phyloP scores from a whole-genome alignment of 768 basidiomycete genomes.

The Albatrellus ellisii region DNA sequence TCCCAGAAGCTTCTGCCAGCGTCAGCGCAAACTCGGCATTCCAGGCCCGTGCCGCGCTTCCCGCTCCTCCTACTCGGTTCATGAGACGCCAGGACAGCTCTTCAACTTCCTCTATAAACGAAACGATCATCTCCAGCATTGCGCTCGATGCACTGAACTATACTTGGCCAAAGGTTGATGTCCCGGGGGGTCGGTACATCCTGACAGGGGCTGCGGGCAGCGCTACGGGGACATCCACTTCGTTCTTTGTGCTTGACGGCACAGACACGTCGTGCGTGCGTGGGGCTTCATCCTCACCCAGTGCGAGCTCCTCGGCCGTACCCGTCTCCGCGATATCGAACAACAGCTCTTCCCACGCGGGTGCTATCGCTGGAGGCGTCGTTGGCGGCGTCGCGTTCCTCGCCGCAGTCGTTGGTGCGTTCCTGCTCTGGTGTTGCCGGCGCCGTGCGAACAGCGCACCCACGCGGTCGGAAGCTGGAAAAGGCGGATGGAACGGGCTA shows the following conservation, averaged over 20 bases:
- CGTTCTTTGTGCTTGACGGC: constrained; percentile 27
- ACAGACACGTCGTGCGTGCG: constrained; percentile 23
- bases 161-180: constrained; percentile 33
- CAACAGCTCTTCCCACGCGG: constrained; percentile 20
- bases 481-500: too few species aligned
- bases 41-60: too few species aligned
- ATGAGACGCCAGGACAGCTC: too few species aligned
- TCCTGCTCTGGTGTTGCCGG: constrained; percentile 7
- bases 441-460: constrained; percentile 2
- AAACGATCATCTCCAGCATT: too few species aligned
- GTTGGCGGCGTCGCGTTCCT: constrained; percentile 33
- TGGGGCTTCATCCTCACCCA: constrained; percentile 14
- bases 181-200: constrained; percentile 37
- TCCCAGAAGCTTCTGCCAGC: too few species aligned
- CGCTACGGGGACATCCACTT: constrained; percentile 14
- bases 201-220: constrained; percentile 16
- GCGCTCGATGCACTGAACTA: too few species aligned
- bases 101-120: too few species aligned
- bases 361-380: constrained; percentile 38
- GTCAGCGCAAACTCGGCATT: too few species aligned
- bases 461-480: background rate
- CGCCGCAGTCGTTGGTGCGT: constrained; percentile 20
- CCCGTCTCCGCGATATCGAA: too few species aligned
- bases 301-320: constrained; percentile 12
- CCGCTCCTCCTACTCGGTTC: too few species aligned